phyloP scores from a whole-genome alignment of 2,329 filamentous ascomycete genomes.

The Cladophialophora yegresii region DNA sequence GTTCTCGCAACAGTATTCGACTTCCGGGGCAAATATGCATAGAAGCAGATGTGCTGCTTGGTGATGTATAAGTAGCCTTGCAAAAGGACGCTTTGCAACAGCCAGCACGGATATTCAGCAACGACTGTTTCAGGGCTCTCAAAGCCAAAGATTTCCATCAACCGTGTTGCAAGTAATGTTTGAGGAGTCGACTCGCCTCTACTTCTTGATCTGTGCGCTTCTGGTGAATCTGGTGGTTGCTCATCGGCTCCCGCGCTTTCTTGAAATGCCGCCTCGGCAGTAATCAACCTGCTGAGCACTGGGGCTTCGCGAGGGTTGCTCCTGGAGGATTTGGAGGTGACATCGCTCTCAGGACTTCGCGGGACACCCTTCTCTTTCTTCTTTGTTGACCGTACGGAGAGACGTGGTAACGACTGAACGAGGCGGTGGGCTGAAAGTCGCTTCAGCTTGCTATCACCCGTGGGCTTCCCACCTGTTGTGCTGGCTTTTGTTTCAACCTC shows the following conservation, averaged over 20 bases:
- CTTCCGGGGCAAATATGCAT: constrained; percentile 94
- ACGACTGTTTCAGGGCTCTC: constrained; percentile 80
- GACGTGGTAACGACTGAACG: constrained; percentile 62
- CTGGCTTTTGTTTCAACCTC: neutral
- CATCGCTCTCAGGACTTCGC: constrained; percentile 27
- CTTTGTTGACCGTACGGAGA: constrained; percentile 43
- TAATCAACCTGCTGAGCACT: constrained; percentile 75
- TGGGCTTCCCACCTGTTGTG: constrained; percentile 11
- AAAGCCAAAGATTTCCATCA: constrained; percentile 86
- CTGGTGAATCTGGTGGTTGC: constrained; percentile 23
- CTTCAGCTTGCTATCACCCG: constrained; percentile 24
- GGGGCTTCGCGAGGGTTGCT: constrained; percentile 59
- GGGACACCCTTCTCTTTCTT: constrained; percentile 18
- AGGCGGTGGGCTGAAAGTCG: constrained; percentile 60
- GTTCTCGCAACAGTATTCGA: constrained; percentile 77
- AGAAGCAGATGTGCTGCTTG: constrained; percentile 89
- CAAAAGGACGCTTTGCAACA: constrained; percentile 85
- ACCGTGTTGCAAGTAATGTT: constrained; percentile 65
- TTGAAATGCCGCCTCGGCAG: constrained; percentile 65
- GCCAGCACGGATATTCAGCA: constrained; percentile 88
- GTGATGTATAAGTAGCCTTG: constrained; percentile 98
- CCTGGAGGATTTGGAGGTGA: constrained; percentile 26
- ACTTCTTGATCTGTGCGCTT: constrained; percentile 33
- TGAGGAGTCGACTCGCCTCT: constrained; percentile 47
- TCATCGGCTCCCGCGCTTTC: constrained; percentile 29